Percentiles rank a stretch among this genome's conserved stretches.
These are phyloP conservation scores for Torulaspora microellipsoides DNA, from an alignment of 805 yeast species.

Conservation along the genomic window DNA sequence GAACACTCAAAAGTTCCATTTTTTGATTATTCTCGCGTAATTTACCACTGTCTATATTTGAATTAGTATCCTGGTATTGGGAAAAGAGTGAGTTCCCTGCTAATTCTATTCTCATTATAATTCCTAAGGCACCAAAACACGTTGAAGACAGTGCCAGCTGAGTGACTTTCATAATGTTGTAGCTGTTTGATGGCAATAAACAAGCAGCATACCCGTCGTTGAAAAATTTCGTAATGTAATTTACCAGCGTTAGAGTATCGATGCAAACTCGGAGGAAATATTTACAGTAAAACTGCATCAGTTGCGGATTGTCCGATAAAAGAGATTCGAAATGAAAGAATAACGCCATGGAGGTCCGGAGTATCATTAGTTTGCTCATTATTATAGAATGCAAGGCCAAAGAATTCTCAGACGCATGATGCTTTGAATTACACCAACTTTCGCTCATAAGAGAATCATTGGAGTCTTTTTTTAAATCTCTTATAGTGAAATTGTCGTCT, in stretches of 20 bases:
- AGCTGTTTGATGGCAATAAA: conserved; percentile 20
- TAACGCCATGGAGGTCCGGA: conserved; percentile 28
- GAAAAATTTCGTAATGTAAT: conserved; percentile 24
- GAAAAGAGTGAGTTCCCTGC: conserved; percentile 20
- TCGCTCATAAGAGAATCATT: background rate
- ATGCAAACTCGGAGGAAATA: conserved; percentile 21
- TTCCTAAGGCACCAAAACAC: conserved; percentile 24
- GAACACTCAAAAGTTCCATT: conserved; percentile 20
- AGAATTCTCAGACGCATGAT: conserved; percentile 15
- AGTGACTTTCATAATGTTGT: conserved; percentile 24
- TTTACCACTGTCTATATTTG: background rate
- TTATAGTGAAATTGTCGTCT: conserved; percentile 15
- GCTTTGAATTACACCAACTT: background rate
- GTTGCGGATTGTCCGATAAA: conserved; percentile 11
- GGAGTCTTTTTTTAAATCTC: conserved; percentile 6
- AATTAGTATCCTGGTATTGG: conserved; percentile 11
- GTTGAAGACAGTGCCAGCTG: conserved; percentile 29
- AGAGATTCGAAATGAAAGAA: conserved; percentile 29
- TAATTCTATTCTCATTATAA: conserved; percentile 26
- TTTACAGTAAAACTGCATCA: conserved; percentile 17
- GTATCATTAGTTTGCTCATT: conserved; percentile 23
- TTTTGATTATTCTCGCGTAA: conserved; percentile 11
- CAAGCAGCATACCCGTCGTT: conserved; percentile 19
- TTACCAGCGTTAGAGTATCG: conserved; percentile 18
- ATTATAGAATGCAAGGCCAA: conserved; percentile 25